Evolutionary conservation across 495 filamentous ascomycete genomes (phyloP), one percentile per base, ranked within the genome.

Genomic region (Penicillium tannophilum): DNA sequence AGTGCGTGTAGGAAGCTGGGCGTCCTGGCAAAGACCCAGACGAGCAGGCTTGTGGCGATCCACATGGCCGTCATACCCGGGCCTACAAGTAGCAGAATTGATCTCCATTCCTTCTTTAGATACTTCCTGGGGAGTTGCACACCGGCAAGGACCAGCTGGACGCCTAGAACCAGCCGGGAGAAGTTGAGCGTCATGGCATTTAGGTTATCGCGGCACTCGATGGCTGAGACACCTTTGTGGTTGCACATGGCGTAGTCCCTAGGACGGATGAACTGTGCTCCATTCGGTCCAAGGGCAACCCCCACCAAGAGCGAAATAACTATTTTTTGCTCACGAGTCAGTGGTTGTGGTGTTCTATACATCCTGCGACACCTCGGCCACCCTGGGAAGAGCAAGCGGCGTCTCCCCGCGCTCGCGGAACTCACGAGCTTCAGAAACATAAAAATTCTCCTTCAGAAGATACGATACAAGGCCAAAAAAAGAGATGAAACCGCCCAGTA

Each of bases 51-150:
- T 50, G 89, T 94, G 41, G 75, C 76, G 19, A 95, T 60, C 93
- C 93, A 97, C 92, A 96, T 96, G 56, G 76, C 77, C 14, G 82
- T 81, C 92, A 97, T 96, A 33, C 89, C 87, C 8, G 93, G 93
- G 1, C 92, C 92, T 7, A 97, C 81, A 6, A 97, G 82, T 10
- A 93, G 68, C 1, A 83, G 72, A 17, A 98, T 76, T 26, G 86
- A 85, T 60, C 84, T 88, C 91, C 91, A 92, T 88, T 96, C 86
- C 61, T 79, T 83, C 67, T 79, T 73, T 36, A 97, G 76, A 65
- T 97, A 96, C 36, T 89, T 88, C 63, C 86, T 90, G 10, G 93
- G 92, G 16, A 98, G 79, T 69, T 97, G 93, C 1, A 96, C 85
- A 17, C 93, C 93, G 5, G 92, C 91, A 9, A 97, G 77, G 14